Conservation (phyloP, 1,139 yeast genomes). For the Nematodospora anomalae region DNA sequence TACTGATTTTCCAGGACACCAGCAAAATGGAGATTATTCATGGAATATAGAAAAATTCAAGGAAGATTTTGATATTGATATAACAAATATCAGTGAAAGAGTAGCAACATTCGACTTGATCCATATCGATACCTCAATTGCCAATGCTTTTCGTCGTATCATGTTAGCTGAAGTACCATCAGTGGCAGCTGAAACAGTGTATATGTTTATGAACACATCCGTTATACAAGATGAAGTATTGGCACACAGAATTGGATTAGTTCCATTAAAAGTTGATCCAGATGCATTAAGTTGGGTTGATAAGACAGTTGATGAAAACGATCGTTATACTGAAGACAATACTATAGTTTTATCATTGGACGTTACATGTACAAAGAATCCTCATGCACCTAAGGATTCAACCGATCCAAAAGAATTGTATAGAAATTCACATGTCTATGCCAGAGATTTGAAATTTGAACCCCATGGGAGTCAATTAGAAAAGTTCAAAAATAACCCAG, state of each 20-base stretch:
- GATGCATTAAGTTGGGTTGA: constrained; percentile 82
- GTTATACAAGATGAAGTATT: constrained; percentile 96
- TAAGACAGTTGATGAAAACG: constrained; percentile 58
- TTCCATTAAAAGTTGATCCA: constrained; percentile 92
- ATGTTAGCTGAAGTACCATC: constrained; percentile 97
- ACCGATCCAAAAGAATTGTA: constrained; percentile 84
- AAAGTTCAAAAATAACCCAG: constrained; percentile 64
- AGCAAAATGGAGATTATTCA: constrained; percentile 58
- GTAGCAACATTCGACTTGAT: constrained; percentile 84
- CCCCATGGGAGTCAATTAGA: constrained; percentile 89
- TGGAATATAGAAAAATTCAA: constrained; percentile 89
- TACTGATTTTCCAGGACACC: constrained; percentile 88
- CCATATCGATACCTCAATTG: constrained; percentile 85
- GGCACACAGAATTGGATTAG: constrained; percentile 90
- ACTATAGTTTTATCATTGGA: constrained; percentile 82
- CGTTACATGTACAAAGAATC: constrained; percentile 81
- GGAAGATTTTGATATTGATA: constrained; percentile 64
- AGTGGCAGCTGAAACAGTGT: constrained; percentile 91
- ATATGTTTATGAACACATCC: constrained; percentile 89
- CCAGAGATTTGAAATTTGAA: constrained; percentile 83
- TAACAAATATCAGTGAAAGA: constrained; percentile 63
- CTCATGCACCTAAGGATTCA: constrained; percentile 75
- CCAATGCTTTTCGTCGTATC: constrained; percentile 95
- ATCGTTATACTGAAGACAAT: constrained; percentile 79
- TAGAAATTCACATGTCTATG: constrained; percentile 82